Conservation (phyloP, 228 moss, liverwort and hornwort species). For the Sphagnum fallax region DNA sequence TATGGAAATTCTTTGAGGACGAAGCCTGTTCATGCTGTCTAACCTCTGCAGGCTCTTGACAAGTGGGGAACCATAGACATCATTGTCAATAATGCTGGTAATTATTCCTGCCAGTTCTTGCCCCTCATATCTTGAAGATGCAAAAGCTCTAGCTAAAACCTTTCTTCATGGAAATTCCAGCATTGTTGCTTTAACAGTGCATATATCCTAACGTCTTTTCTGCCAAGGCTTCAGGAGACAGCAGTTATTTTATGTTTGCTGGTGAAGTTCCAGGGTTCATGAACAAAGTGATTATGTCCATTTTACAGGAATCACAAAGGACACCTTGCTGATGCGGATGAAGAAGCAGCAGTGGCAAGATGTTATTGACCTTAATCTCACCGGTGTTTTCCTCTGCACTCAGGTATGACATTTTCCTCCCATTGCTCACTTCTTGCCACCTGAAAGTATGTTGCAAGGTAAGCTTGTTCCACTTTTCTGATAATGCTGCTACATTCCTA, state of each 20-base stretch:
- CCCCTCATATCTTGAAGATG: too few relatives aligned
- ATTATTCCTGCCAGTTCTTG: not conserved
- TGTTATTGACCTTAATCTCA: conserved; percentile 88
- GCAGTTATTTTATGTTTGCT: not conserved
- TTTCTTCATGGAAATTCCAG: too few relatives aligned
- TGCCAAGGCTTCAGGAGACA: not conserved
- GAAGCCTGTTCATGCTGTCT: conserved; percentile 3
- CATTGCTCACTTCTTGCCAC: too few relatives aligned
- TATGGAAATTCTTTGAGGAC: not conserved
- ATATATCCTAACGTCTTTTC: too few relatives aligned
- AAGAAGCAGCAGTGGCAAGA: conserved; percentile 97
- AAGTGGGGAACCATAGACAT: conserved; percentile 92
- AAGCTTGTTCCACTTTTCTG: too few relatives aligned
- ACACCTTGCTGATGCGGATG: conserved; percentile 96
- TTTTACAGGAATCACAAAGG: conserved; percentile 76
- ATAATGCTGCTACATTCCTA: too few relatives aligned
- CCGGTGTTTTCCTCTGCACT: conserved; percentile 98
- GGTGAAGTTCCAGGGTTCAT: not conserved
- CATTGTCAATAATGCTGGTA: conserved; percentile 92
- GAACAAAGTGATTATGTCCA: not conserved
- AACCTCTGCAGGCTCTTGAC: conserved; percentile 58
- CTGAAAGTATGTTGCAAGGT: too few relatives aligned
- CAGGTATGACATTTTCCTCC: conserved; percentile 34
- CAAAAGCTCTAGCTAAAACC: too few relatives aligned
- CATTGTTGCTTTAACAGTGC: too few relatives aligned